phyloP scores from a whole-genome alignment of 129 eudicot genomes.

The Kitagawia praeruptora region DNA sequence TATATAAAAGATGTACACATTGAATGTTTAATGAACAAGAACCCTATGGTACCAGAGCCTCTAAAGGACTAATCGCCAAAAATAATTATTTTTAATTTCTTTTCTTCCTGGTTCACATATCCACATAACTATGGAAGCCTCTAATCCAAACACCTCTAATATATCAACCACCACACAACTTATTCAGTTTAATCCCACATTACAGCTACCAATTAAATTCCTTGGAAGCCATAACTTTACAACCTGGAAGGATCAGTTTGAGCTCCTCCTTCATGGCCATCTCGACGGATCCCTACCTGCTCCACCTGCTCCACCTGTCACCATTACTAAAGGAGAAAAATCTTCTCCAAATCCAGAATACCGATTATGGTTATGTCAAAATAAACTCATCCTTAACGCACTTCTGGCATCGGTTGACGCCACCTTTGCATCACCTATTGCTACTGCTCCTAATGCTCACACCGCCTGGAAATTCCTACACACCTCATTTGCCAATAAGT shows the following conservation, averaged over 20 bases:
- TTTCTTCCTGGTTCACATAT: no score
- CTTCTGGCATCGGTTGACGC: background rate
- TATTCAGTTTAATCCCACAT: background rate
- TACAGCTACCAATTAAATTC: no score
- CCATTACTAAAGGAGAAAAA: background rate
- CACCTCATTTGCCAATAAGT: background rate
- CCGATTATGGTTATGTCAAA: background rate
- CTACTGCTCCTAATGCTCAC: background rate
- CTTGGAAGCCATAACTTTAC: background rate
- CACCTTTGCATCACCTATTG: background rate
- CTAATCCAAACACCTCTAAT: no score
- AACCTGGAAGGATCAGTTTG: background rate
- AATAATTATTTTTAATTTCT: no score
- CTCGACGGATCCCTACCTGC: no score
- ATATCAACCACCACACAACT: background rate
- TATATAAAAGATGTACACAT: no score
- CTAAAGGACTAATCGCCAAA: no score
- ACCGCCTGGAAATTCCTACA: background rate
- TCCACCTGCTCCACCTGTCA: background rate
- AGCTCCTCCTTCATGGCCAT: background rate
- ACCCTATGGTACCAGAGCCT: no score
- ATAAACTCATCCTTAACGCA: background rate
- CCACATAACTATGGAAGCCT: no score
- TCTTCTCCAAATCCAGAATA: background rate
- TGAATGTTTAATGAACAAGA: no score